phyloP scores from a whole-genome alignment of 768 basidiomycete species.

The Boletellus ananiceps region DNA sequence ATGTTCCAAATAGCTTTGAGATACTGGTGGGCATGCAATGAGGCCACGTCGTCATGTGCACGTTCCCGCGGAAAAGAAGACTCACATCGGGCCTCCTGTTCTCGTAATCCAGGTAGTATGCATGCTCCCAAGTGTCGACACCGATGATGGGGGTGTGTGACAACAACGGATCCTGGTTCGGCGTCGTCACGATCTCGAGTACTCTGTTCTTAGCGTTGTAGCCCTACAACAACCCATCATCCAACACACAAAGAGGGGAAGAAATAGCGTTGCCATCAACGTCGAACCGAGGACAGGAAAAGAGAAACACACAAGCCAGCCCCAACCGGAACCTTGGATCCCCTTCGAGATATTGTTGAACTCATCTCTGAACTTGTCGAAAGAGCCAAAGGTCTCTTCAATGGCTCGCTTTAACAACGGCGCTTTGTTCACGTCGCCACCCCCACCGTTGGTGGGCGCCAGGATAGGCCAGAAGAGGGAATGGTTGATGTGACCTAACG shows the following conservation, averaged over 20 bases:
- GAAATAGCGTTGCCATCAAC: background rate
- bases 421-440: conserved; percentile 56
- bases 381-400: conserved; percentile 54
- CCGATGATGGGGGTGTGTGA: conserved; percentile 78
- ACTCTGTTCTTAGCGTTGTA: conserved; percentile 58
- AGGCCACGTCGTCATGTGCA: background rate
- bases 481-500: conserved; percentile 80
- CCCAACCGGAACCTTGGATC: conserved; percentile 95
- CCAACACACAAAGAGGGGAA: too few relatives aligned
- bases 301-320: conserved; percentile 75
- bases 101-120: conserved; percentile 94
- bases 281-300: background rate
- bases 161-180: conserved; percentile 94
- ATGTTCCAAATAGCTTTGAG: conserved; percentile 72
- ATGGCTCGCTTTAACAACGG: conserved; percentile 70
- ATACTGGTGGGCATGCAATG: conserved; percentile 40
- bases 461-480: conserved; percentile 97
- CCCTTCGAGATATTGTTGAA: conserved; percentile 82
- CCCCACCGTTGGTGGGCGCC: conserved; percentile 58
- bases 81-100: conserved; percentile 92
- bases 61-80: conserved; percentile 9
- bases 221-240: conserved; percentile 44
- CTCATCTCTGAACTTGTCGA: conserved; percentile 71
- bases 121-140: conserved; percentile 95
- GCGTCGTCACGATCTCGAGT: conserved; percentile 85